phyloP scores from a whole-genome alignment of 371 early-diverging fungal species.

The Mucor piriformis region DNA sequence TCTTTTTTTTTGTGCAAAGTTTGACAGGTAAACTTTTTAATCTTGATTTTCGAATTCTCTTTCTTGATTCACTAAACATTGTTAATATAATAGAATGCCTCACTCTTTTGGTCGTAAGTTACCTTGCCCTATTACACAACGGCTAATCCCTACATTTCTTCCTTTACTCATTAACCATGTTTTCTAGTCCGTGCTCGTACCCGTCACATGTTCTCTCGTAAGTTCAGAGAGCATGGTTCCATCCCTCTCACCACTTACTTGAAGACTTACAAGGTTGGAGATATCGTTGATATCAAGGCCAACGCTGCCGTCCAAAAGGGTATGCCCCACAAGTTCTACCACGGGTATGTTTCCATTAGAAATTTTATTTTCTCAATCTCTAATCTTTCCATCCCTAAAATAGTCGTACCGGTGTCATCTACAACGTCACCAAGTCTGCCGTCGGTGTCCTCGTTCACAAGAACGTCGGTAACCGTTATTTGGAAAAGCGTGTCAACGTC shows the following conservation, averaged over 20 bases:
- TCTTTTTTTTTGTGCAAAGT: slow-evolving; percentile 38
- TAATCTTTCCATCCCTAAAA: background rate
- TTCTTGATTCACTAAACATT: background rate
- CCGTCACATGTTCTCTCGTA: slow-evolving; percentile 96
- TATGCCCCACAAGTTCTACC: slow-evolving; percentile 99
- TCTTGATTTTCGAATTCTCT: slow-evolving; percentile 1
- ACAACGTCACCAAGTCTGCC: slow-evolving; percentile 97
- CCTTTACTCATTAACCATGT: background rate
- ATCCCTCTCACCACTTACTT: slow-evolving; percentile 96
- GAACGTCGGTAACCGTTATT: slow-evolving; percentile 95
- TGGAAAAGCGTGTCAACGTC: slow-evolving; percentile 98
- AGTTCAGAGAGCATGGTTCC: slow-evolving; percentile 93
- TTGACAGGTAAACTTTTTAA: slow-evolving; percentile 36
- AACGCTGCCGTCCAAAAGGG: slow-evolving; percentile 97
- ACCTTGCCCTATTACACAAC: background rate
- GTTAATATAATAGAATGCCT: slow-evolving; percentile 63
- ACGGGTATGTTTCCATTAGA: slow-evolving; percentile 72
- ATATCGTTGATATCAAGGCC: slow-evolving; percentile 41
- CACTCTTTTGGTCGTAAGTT: slow-evolving; percentile 88
- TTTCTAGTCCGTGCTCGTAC: slow-evolving; percentile 78
- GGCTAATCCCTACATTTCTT: too few relatives aligned
- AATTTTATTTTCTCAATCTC: slow-evolving; percentile 1
- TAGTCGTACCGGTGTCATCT: slow-evolving; percentile 96
- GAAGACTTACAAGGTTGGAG: slow-evolving; percentile 95
- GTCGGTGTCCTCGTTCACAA: slow-evolving; percentile 99